These are phyloP conservation scores for Toxoplasma gondii DNA, from an alignment of 169 alveolate genomes.

Conservation along the genomic window DNA sequence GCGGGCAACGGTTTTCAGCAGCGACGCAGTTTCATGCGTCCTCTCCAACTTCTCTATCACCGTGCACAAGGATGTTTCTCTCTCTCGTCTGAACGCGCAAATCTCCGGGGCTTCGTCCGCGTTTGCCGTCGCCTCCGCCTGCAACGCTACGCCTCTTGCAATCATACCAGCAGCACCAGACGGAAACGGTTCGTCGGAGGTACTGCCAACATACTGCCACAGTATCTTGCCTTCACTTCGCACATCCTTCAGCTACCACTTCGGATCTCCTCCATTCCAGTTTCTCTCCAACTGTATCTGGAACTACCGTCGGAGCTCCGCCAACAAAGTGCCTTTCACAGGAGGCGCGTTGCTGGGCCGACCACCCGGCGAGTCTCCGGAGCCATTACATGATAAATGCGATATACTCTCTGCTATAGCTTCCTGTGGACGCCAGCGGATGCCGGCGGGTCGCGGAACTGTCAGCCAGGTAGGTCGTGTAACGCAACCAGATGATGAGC, in stretches of 20 bases:
- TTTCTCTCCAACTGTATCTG: slow-evolving; percentile 16
- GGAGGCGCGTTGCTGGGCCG: neutral
- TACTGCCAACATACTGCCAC: neutral
- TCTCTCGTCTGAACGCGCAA: neutral
- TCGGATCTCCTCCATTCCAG: slow-evolving; percentile 18
- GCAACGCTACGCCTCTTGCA: neutral
- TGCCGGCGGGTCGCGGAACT: neutral
- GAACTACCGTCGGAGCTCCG: neutral
- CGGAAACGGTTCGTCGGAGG: neutral
- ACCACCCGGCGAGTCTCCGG: neutral
- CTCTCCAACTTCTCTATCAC: slow-evolving; percentile 15
- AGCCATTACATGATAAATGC: neutral
- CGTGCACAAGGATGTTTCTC: slow-evolving; percentile 8
- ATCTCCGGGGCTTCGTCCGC: neutral
- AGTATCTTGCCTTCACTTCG: slow-evolving; percentile 10
- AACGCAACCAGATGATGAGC: neutral
- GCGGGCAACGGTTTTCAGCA: neutral
- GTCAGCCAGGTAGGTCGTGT: neutral
- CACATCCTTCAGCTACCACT: neutral
- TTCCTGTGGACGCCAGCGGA: neutral
- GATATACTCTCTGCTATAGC: neutral
- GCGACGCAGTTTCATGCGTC: neutral
- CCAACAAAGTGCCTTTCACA: too few species aligned
- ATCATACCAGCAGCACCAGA: too few species aligned
- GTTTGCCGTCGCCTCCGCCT: neutral